These are phyloP conservation scores for Pyrenophora tritici-repentis DNA, from an alignment of 2,329 filamentous ascomycete genomes.

Conservation along the genomic window DNA sequence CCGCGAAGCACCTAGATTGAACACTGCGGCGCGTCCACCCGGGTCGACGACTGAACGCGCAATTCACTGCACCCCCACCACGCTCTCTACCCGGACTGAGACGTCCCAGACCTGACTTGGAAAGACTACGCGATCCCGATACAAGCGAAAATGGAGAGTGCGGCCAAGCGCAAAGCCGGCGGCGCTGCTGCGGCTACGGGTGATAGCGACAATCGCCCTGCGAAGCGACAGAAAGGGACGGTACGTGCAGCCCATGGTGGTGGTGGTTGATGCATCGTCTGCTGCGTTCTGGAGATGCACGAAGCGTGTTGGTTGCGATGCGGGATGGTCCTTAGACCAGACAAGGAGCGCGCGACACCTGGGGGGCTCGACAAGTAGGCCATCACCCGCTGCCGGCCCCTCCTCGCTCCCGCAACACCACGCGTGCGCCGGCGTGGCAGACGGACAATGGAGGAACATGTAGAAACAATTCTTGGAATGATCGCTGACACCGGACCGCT, in stretches of 20 bases:
- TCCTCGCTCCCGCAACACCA: conserved; percentile 36
- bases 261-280: conserved; percentile 26
- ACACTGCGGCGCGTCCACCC: conserved; percentile 29
- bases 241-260: conserved; percentile 54
- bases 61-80: conserved; percentile 42
- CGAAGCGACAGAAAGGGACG: conserved; percentile 64
- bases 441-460: neutral
- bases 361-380: conserved; percentile 43
- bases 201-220: conserved; percentile 58
- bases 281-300: conserved; percentile 26
- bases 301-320: conserved; percentile 32
- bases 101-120: conserved; percentile 21
- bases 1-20: conserved; percentile 15
- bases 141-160: conserved; percentile 48
- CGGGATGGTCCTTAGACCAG: conserved; percentile 35
- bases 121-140: conserved; percentile 40
- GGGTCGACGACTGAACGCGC: conserved; percentile 32
- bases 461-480: conserved; percentile 1
- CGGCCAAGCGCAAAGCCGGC: conserved; percentile 62
- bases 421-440: conserved; percentile 34
- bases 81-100: conserved; percentile 20
- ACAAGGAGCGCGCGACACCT: conserved; percentile 36
- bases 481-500: conserved; percentile 34
- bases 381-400: conserved; percentile 33
- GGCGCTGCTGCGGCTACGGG: conserved; percentile 53